A percentile compares a stretch with the other conserved stretches of the same genome.
These are phyloP conservation scores for Penicillium cosmopolitanum DNA, from an alignment of 495 filamentous ascomycete genomes.

Conservation along the genomic window DNA sequence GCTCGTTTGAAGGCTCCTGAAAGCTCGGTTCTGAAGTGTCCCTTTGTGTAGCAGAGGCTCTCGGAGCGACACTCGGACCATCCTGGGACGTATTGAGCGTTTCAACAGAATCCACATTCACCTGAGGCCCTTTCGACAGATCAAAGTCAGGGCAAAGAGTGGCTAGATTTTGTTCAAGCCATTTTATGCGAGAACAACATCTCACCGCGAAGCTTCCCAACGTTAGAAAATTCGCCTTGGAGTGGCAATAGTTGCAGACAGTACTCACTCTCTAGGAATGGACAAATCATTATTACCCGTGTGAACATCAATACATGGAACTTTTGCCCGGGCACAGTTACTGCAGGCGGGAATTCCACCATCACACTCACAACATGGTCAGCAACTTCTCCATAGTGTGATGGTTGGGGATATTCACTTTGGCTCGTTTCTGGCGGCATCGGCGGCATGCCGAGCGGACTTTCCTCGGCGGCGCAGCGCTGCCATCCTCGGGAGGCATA, in stretches of 20 bases:
- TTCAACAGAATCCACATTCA: constrained; percentile 15
- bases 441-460: constrained; percentile 28
- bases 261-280: constrained; percentile 26
- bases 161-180: constrained; percentile 25
- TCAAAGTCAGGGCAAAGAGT: constrained; percentile 24
- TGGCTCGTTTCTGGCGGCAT: constrained; percentile 28
- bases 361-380: constrained; percentile 23
- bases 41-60: background rate
- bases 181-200: constrained; percentile 28
- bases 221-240: background rate
- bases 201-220: constrained; percentile 17
- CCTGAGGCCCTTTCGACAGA: constrained; percentile 18
- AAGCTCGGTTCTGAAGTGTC: background rate
- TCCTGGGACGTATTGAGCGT: background rate
- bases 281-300: constrained; percentile 26
- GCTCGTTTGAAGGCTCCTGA: background rate
- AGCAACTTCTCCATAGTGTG: background rate
- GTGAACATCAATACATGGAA: constrained; percentile 29
- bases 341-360: constrained; percentile 29
- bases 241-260: background rate
- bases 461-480: constrained; percentile 16
- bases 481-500: constrained; percentile 8
- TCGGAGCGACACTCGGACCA: background rate
- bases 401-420: constrained; percentile 10
- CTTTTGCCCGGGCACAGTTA: constrained; percentile 28